phyloP scores from a whole-genome alignment of 257 asterid genomes.

The Capsicum baccatum region DNA sequence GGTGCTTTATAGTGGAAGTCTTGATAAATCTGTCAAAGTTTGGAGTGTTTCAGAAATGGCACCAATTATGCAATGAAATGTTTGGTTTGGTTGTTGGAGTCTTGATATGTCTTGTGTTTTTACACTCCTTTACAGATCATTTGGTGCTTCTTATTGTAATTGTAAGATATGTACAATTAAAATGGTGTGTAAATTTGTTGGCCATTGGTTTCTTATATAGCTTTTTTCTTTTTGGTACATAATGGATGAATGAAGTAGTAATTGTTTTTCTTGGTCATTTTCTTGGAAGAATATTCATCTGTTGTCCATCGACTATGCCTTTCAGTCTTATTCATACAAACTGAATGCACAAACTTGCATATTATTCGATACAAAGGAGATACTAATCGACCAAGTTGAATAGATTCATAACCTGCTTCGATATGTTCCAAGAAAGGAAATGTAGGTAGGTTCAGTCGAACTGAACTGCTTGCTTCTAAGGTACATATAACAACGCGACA shows the following conservation, averaged over 20 bases:
- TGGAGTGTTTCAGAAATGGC: conserved; percentile 32
- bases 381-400: background rate
- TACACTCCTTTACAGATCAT: background rate
- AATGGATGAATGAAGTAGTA: background rate
- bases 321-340: background rate
- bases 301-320: background rate
- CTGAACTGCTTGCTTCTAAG: background rate
- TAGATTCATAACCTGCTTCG: background rate
- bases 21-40: conserved; percentile 34
- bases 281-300: background rate
- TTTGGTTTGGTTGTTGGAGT: background rate
- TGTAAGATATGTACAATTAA: conserved; percentile 12
- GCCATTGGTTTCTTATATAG: background rate
- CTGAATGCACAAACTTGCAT: background rate
- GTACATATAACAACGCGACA: background rate
- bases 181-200: conserved; percentile 23
- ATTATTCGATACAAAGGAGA: background rate
- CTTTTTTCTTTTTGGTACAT: background rate
- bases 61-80: conserved; percentile 5
- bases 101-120: background rate
- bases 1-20: conserved; percentile 34
- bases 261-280: background rate
- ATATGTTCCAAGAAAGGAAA: background rate
- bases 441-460: background rate
- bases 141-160: background rate